A percentile compares a stretch with the other conserved stretches of the same genome.
These are phyloP conservation scores for Malassezia arunalokei DNA, from an alignment of 1,284 basidiomycete genomes.

Conservation along the genomic window DNA sequence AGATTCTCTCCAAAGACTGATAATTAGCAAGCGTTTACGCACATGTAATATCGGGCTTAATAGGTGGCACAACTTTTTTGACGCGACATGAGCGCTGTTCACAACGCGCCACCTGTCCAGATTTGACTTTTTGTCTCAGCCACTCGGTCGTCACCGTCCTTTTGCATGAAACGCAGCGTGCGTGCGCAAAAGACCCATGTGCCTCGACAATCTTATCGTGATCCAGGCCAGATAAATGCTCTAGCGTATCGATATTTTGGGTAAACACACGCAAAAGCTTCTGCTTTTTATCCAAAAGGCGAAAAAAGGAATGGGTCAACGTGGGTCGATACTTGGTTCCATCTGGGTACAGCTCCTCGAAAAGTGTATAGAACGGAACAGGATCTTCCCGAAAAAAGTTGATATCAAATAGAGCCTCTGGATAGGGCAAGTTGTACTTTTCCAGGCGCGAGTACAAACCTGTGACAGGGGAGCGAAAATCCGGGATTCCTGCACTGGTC, in stretches of 20 bases:
- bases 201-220: slow-evolving; percentile 71
- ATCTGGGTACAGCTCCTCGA: slow-evolving; percentile 75
- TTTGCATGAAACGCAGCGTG: slow-evolving; percentile 33
- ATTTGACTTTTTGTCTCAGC: slow-evolving; percentile 27
- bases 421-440: slow-evolving; percentile 51
- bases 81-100: slow-evolving; percentile 17
- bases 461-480: slow-evolving; percentile 50
- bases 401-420: slow-evolving; percentile 54
- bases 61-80: slow-evolving; percentile 15
- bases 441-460: slow-evolving; percentile 52
- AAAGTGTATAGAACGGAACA: slow-evolving; percentile 47
- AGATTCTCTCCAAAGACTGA: slow-evolving; percentile 41
- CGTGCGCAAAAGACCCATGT: slow-evolving; percentile 58
- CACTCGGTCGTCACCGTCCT: slow-evolving; percentile 22
- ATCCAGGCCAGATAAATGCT: slow-evolving; percentile 69
- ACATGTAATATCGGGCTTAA: slow-evolving; percentile 46
- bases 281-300: slow-evolving; percentile 57
- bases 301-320: slow-evolving; percentile 76
- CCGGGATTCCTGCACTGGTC: slow-evolving; percentile 50
- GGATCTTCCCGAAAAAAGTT: slow-evolving; percentile 47
- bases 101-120: slow-evolving; percentile 33
- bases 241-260: slow-evolving; percentile 72
- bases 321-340: slow-evolving; percentile 64
- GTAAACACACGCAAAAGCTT: slow-evolving; percentile 68
- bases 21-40: not conserved